Percentiles rank a stretch among this genome's conserved stretches.
Evolutionary conservation across 2,329 filamentous ascomycete species (phyloP).

Genomic region (Alternaria consortialis): DNA sequence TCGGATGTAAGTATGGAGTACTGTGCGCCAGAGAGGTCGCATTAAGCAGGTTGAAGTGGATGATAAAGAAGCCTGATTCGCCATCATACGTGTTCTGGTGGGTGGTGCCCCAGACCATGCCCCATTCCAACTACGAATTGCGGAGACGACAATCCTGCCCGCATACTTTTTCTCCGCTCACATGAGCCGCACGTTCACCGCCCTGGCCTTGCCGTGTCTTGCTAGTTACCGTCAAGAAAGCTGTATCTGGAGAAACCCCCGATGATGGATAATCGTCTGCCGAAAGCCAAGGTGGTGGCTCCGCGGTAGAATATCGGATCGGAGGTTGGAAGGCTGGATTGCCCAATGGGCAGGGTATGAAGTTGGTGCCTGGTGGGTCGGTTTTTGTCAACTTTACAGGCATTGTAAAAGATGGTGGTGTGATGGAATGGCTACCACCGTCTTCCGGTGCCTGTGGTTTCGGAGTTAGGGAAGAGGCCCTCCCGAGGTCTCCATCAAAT

Average conservation of each 20-base stretch:
- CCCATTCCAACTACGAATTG: not conserved
- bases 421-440: not conserved
- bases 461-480: not conserved
- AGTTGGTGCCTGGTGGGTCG: not conserved
- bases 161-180: not conserved
- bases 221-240: not conserved
- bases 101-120: not conserved
- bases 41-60: not conserved
- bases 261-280: not conserved
- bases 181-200: slow-evolving; percentile 2
- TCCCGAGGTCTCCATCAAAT: not conserved
- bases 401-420: not conserved
- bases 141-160: not conserved
- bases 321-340: not conserved
- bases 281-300: not conserved
- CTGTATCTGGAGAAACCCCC: not conserved
- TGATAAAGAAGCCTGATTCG: not conserved
- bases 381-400: not conserved
- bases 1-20: not conserved
- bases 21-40: not conserved
- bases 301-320: not conserved
- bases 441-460: not conserved
- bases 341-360: too few relatives aligned
- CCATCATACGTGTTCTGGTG: not conserved
- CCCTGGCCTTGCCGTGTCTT: not conserved